These are phyloP conservation scores for Penicillium subrubescens DNA, from an alignment of 495 filamentous ascomycete species.

Conservation along the genomic window DNA sequence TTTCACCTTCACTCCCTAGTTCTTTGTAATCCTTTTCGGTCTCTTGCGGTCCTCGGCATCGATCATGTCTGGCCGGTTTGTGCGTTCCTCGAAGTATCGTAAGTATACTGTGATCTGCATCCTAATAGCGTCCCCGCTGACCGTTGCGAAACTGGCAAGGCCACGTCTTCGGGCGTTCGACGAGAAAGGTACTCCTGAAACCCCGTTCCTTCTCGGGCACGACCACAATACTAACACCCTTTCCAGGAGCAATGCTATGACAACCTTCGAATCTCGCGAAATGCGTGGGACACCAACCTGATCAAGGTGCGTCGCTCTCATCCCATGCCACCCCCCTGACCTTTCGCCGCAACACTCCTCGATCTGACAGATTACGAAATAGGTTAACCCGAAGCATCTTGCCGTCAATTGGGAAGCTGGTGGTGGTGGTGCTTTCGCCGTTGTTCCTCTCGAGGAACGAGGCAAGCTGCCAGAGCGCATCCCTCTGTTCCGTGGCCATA, in stretches of 20 bases:
- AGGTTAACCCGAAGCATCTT: slow-evolving; percentile 95
- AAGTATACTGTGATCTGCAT: slow-evolving; percentile 44
- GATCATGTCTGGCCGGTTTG: slow-evolving; percentile 92
- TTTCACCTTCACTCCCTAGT: slow-evolving; percentile 23
- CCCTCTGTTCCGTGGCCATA: slow-evolving; percentile 94
- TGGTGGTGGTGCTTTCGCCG: slow-evolving; percentile 95
- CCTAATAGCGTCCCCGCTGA: slow-evolving; percentile 28
- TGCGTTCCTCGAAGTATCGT: slow-evolving; percentile 98
- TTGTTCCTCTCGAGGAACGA: slow-evolving; percentile 86
- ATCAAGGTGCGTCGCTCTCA: slow-evolving; percentile 68
- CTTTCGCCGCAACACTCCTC: slow-evolving; percentile 14
- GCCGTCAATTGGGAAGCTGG: slow-evolving; percentile 98
- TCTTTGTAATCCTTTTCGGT: slow-evolving; percentile 12
- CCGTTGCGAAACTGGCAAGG: slow-evolving; percentile 56
- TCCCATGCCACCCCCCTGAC: slow-evolving; percentile 35
- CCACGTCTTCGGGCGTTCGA: slow-evolving; percentile 95
- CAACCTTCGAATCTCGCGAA: slow-evolving; percentile 89
- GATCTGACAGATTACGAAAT: slow-evolving; percentile 28
- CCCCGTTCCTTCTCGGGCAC: background rate
- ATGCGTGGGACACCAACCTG: slow-evolving; percentile 99
- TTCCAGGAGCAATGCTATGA: slow-evolving; percentile 88
- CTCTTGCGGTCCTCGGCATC: slow-evolving; percentile 16
- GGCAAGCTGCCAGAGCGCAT: slow-evolving; percentile 90
- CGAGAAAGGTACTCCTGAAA: slow-evolving; percentile 70
- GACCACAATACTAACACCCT: slow-evolving; percentile 10